These are phyloP conservation scores for Mangifera indica DNA, from an alignment of 345 rosid genomes.

Conservation along the genomic window DNA sequence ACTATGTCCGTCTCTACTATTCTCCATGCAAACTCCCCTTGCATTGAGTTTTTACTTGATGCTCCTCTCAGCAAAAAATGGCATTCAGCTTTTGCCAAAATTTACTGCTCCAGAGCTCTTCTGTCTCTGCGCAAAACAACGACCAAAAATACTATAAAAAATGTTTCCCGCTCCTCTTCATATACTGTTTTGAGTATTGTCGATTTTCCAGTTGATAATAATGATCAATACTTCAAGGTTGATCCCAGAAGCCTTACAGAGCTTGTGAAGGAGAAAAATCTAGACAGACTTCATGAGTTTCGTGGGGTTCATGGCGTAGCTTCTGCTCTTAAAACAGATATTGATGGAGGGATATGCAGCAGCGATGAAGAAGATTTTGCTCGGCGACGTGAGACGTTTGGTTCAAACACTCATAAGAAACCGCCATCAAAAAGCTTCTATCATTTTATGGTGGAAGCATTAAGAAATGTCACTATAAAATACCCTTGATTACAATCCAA, in stretches of 20 bases:
- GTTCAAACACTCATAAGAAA: slow-evolving; percentile 61
- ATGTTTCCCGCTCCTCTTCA: no score
- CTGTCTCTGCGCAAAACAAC: background rate
- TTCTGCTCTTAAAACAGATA: slow-evolving; percentile 36
- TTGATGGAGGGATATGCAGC: slow-evolving; percentile 37
- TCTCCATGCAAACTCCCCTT: slow-evolving; percentile 19
- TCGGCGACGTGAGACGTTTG: slow-evolving; percentile 44
- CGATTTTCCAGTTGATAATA: no score
- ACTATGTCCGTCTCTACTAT: slow-evolving; percentile 12
- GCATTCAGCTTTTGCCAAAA: slow-evolving; percentile 48
- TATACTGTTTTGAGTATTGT: no score
- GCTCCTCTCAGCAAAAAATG: slow-evolving; percentile 45
- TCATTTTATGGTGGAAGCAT: slow-evolving; percentile 51
- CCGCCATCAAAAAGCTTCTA: slow-evolving; percentile 52
- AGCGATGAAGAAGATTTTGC: slow-evolving; percentile 34
- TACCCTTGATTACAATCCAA: no score
- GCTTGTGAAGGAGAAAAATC: slow-evolving; percentile 44
- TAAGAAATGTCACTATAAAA: slow-evolving; percentile 55
- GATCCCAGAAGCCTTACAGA: slow-evolving; percentile 31
- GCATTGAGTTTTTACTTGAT: slow-evolving; percentile 32
- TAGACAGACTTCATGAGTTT: slow-evolving; percentile 23
- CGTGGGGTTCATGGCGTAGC: slow-evolving; percentile 46
- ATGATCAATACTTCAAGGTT: slow-evolving; percentile 25
- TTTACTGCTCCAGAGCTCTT: slow-evolving; percentile 55
- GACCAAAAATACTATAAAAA: no score